Evolutionary conservation across 257 asterid genomes (phyloP).

Genomic region (Haberlea rhodopensis): DNA sequence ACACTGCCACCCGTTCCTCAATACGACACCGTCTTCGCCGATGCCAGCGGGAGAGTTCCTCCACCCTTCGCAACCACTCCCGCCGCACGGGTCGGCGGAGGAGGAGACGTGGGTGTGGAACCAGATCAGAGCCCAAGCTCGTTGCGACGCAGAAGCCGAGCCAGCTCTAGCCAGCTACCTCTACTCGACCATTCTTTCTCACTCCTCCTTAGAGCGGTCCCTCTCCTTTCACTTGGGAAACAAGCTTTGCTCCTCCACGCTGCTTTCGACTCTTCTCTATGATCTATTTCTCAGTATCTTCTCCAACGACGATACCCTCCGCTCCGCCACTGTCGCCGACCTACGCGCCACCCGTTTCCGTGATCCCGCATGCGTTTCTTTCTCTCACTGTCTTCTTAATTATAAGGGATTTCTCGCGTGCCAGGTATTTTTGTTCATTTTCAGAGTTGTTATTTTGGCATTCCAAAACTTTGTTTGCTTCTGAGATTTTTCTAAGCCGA

Average conservation of each 20-base stretch:
- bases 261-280: constrained; percentile 74
- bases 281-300: constrained; percentile 74
- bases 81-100: constrained; percentile 49
- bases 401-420: constrained; percentile 79
- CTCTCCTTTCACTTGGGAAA: constrained; percentile 83
- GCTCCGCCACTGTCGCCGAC: constrained; percentile 77
- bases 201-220: constrained; percentile 78
- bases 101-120: constrained; percentile 75
- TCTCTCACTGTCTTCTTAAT: constrained; percentile 75
- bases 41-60: constrained; percentile 69
- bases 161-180: constrained; percentile 86
- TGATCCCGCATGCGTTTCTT: constrained; percentile 89
- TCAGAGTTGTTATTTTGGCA: neutral
- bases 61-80: constrained; percentile 38
- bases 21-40: constrained; percentile 30
- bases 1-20: neutral
- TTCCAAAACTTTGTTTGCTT: neutral
- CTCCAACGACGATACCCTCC: constrained; percentile 63
- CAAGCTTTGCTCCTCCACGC: constrained; percentile 88
- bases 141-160: constrained; percentile 79
- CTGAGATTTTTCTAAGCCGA: no score
- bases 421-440: constrained; percentile 21
- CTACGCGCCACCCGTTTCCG: constrained; percentile 57
- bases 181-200: constrained; percentile 80
- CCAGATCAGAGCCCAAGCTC: constrained; percentile 74